Conservation (phyloP, 331 rosid genomes). For the Quercus lobata region DNA sequence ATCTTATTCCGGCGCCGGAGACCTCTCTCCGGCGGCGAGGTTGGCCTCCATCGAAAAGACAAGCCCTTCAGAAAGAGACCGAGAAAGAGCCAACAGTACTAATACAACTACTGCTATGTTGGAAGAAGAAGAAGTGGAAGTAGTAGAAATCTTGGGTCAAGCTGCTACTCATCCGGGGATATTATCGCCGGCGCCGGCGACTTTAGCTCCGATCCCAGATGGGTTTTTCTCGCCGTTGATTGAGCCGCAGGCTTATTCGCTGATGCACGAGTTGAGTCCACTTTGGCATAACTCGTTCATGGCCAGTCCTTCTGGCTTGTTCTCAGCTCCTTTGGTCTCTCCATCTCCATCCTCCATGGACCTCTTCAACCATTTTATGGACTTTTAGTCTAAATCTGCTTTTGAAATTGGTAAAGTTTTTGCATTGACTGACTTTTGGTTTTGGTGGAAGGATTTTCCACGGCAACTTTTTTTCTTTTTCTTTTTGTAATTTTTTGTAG, state of each 20-base stretch:
- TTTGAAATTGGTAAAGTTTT: not conserved
- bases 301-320: constrained; percentile 64
- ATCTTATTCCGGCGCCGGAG: constrained; percentile 32
- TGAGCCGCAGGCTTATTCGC: constrained; percentile 36
- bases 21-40: constrained; percentile 91
- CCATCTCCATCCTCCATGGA: constrained; percentile 72
- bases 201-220: constrained; percentile 48
- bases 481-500: no score
- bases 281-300: constrained; percentile 42
- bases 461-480: not conserved
- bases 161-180: constrained; percentile 45
- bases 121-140: constrained; percentile 35
- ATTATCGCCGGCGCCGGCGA: constrained; percentile 71
- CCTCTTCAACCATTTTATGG: constrained; percentile 41
- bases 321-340: constrained; percentile 50
- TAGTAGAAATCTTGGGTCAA: constrained; percentile 47
- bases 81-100: constrained; percentile 15
- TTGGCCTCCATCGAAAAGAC: constrained; percentile 77
- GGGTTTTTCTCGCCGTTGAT: constrained; percentile 57
- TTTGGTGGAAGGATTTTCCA: not conserved
- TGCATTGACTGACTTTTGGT: not conserved
- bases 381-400: constrained; percentile 16
- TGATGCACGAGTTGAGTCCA: constrained; percentile 45
- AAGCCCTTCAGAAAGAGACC: constrained; percentile 58
- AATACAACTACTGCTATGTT: constrained; percentile 29